phyloP scores from a whole-genome alignment of 2,329 filamentous ascomycete genomes.

The Fusarium papillatum region DNA sequence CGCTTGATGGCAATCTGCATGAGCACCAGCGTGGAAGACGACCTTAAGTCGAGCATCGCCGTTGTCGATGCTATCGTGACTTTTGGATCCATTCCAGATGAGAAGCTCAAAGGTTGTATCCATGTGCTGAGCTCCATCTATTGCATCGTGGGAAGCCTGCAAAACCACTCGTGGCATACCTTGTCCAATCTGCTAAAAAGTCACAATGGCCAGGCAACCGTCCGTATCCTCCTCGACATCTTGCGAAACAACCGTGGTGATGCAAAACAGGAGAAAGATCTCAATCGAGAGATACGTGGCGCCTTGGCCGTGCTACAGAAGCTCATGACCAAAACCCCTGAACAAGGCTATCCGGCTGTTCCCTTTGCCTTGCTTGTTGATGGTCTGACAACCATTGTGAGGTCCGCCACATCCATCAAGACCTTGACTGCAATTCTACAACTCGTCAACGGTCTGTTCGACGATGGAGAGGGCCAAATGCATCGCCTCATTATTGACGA shows the following conservation, averaged over 20 bases:
- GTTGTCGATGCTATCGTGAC: constrained; percentile 80
- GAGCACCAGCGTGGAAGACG: constrained; percentile 73
- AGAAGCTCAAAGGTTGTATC: constrained; percentile 74
- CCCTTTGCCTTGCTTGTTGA: constrained; percentile 71
- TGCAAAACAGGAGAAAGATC: constrained; percentile 63
- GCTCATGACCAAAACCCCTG: constrained; percentile 69
- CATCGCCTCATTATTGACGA: constrained; percentile 72
- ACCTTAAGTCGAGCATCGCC: constrained; percentile 76
- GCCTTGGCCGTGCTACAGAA: constrained; percentile 74
- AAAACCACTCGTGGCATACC: constrained; percentile 77
- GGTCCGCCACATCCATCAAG: constrained; percentile 58
- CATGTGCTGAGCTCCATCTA: constrained; percentile 81
- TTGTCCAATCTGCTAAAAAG: constrained; percentile 80
- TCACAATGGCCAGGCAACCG: constrained; percentile 78
- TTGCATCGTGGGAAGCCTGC: constrained; percentile 71
- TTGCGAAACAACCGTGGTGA: constrained; percentile 63
- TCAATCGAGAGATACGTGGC: constrained; percentile 70
- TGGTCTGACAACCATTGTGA: constrained; percentile 66
- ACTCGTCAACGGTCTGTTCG: constrained; percentile 69
- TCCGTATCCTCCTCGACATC: constrained; percentile 75
- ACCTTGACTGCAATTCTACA: constrained; percentile 63
- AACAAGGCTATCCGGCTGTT: constrained; percentile 71
- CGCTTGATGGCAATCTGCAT: constrained; percentile 76
- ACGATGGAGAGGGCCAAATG: constrained; percentile 64
- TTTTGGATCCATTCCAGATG: constrained; percentile 76